Base-by-base conservation (phyloP, 1,284 basidiomycete genomes). In the Boletus smithii region DNA sequence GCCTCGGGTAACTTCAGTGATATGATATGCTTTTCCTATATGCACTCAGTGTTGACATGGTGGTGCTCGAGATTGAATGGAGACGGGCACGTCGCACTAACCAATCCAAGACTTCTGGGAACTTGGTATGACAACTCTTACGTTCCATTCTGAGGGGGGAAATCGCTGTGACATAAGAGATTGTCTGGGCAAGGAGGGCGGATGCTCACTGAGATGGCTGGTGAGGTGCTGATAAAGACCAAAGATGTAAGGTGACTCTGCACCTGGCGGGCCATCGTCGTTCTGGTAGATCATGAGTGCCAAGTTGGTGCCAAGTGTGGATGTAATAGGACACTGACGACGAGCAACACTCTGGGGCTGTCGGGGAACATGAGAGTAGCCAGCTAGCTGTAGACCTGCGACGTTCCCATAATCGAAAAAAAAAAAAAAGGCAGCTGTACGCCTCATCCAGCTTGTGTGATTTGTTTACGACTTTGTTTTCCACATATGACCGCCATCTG, bases 31-130 rank as follows among this genome's bases (percentile, higher is more conserved):
- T 62, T 90, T 91, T 36, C 90, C 90, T 81, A 67, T 22, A 18
- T 14, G 43, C 52, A 23, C 3, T 48, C 31, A 33, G 40, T 5
- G n/a, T n/a, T n/a, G n/a, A n/a, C n/a, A n/a, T n/a, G n/a, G n/a
- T n/a, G n/a, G n/a, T 29, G 26, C 48, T 23, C 42, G 34, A 48
- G 24, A 43, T 30, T 11, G 16, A 49, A 46, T 29, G 26, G 35
- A 35, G 31, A 26, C 16, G 18, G 14, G 7, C 17, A 20, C 17
- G 26, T 26, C 29, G 31, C 20, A 56, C 68, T 46, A 51, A 84
- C 87, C 88, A 36, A 91, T 90, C 93, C 93, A 97, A 31, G 87
- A 91, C 67, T 91, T 92, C 66, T 97, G 93, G 14, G 83, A 79
- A 56, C 84, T 85, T 2, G 93, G 93, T 14, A 95, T 72, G 48